Percentiles rank a stretch among this genome's conserved stretches.
Conservation (phyloP, 2,329 filamentous ascomycete genomes). For the Coniochaeta ligniaria region DNA sequence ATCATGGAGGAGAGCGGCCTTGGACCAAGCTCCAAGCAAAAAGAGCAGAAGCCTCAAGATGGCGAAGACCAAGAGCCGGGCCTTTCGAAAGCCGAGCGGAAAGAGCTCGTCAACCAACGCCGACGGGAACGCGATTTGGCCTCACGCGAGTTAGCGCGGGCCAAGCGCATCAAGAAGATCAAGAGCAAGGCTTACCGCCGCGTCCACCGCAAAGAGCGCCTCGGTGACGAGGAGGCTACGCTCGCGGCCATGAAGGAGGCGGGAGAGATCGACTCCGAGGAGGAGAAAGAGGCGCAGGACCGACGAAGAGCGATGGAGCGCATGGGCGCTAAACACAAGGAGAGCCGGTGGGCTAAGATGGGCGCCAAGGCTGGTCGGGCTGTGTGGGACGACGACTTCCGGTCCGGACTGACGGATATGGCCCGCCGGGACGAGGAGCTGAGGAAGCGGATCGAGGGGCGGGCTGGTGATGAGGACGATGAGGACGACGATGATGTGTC, state of each 20-base stretch:
- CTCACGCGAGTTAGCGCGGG: slow-evolving; percentile 80
- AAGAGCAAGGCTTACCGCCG: slow-evolving; percentile 94
- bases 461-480: slow-evolving; percentile 28
- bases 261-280: slow-evolving; percentile 57
- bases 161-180: slow-evolving; percentile 96
- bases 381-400: slow-evolving; percentile 83
- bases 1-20: slow-evolving; percentile 89
- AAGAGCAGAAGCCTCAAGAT: slow-evolving; percentile 42
- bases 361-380: slow-evolving; percentile 71
- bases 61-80: slow-evolving; percentile 60
- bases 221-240: slow-evolving; percentile 45
- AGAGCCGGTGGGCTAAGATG: slow-evolving; percentile 89
- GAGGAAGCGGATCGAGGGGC: slow-evolving; percentile 70
- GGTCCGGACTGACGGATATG: slow-evolving; percentile 71
- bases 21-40: slow-evolving; percentile 35
- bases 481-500: slow-evolving; percentile 36
- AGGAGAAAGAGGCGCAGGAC: slow-evolving; percentile 58
- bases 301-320: slow-evolving; percentile 74
- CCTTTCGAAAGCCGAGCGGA: slow-evolving; percentile 63
- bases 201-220: slow-evolving; percentile 72
- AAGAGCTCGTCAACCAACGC: slow-evolving; percentile 65
- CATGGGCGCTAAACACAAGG: slow-evolving; percentile 77
- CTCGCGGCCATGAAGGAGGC: slow-evolving; percentile 44
- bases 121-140: slow-evolving; percentile 76
- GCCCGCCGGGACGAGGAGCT: slow-evolving; percentile 77